phyloP scores from a whole-genome alignment of 2,329 filamentous ascomycete genomes.

The Colletotrichum sp. region DNA sequence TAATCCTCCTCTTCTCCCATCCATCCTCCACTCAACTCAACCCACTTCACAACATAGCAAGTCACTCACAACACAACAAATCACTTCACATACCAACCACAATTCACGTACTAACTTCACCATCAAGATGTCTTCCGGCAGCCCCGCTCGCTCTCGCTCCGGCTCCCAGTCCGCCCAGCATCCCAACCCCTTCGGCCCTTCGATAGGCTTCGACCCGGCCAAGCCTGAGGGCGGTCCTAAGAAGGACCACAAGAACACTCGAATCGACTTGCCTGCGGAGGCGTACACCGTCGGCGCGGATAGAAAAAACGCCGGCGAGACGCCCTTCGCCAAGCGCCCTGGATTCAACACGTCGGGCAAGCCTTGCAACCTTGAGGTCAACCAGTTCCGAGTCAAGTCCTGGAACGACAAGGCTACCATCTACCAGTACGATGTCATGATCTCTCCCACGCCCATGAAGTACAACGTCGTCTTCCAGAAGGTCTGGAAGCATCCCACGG shows the following conservation, averaged over 20 bases:
- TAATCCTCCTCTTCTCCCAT: neutral
- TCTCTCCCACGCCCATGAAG: conserved; percentile 68
- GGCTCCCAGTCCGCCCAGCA: conserved; percentile 1
- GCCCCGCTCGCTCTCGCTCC: neutral
- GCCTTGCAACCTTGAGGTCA: conserved; percentile 63
- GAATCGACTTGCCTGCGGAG: conserved; percentile 63
- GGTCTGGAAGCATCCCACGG: conserved; percentile 70
- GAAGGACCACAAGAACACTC: conserved; percentile 42
- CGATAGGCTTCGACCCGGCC: conserved; percentile 49
- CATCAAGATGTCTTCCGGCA: neutral
- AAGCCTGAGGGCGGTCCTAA: conserved; percentile 28
- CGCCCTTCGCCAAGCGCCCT: conserved; percentile 50
- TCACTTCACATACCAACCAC: neutral
- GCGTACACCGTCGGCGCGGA: conserved; percentile 44
- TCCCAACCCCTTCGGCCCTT: conserved; percentile 1
- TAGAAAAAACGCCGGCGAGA: conserved; percentile 25
- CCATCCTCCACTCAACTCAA: neutral
- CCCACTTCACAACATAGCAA: neutral
- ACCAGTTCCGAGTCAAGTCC: conserved; percentile 72
- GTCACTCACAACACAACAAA: neutral
- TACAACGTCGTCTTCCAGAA: conserved; percentile 70
- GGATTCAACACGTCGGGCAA: conserved; percentile 64
- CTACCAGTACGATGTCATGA: conserved; percentile 81
- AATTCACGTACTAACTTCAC: neutral
- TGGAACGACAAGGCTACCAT: conserved; percentile 65